Conservation (phyloP, 2,329 filamentous ascomycete genomes). For the Aspergillus sp. region DNA sequence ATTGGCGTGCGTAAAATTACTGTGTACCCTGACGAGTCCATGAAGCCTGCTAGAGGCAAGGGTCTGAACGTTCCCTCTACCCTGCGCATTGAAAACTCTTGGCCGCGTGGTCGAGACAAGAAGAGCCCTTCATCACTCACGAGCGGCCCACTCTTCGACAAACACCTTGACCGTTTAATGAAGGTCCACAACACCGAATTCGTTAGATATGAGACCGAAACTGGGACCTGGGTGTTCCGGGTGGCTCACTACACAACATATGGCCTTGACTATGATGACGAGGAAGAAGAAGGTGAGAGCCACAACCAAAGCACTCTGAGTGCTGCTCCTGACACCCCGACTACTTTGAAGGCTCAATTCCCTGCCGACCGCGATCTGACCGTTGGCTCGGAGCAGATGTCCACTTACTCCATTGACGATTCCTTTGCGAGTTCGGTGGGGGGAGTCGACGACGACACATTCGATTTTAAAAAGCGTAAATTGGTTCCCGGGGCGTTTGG, state of each 20-base stretch:
- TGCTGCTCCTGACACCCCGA: conserved; percentile 51
- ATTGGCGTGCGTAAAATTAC: conserved; percentile 78
- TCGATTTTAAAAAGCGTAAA: conserved; percentile 55
- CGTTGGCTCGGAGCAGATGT: conserved; percentile 38
- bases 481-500: conserved; percentile 80
- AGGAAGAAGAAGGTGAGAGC: conserved; percentile 60
- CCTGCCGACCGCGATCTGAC: conserved; percentile 28
- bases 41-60: conserved; percentile 81
- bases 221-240: conserved; percentile 84
- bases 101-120: conserved; percentile 71
- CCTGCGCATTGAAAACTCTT: conserved; percentile 88
- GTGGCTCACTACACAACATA: conserved; percentile 99
- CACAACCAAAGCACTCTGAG: conserved; percentile 53
- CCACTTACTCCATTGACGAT: conserved; percentile 42
- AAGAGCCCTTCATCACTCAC: conserved; percentile 57
- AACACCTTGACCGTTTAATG: conserved; percentile 78
- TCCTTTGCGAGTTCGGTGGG: conserved; percentile 41
- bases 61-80: conserved; percentile 88
- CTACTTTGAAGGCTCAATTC: conserved; percentile 42
- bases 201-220: conserved; percentile 73
- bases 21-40: conserved; percentile 73
- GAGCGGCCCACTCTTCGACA: conserved; percentile 67
- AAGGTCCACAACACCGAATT: conserved; percentile 79
- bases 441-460: conserved; percentile 55
- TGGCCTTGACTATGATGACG: conserved; percentile 78